Conservation (phyloP, 768 basidiomycete genomes). For the Lactifluus pinguis region DNA sequence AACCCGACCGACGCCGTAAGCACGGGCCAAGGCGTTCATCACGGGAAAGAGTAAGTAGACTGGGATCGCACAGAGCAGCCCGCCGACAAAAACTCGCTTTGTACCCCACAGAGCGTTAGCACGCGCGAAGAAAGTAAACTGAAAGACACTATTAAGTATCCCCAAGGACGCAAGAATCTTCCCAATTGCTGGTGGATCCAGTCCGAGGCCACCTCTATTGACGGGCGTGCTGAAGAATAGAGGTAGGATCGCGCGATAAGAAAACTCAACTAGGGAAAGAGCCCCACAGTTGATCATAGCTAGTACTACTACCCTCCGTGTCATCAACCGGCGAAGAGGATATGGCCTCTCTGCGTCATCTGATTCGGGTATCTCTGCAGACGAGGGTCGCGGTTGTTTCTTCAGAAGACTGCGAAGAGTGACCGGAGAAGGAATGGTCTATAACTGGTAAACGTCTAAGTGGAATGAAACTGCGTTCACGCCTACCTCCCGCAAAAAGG, state of each 20-base stretch:
- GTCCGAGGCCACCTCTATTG: constrained; percentile 57
- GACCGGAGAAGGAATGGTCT: constrained; percentile 14
- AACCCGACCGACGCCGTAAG: too few relatives aligned
- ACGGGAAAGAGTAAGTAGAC: too few relatives aligned
- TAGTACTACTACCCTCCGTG: constrained; percentile 36
- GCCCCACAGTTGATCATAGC: constrained; percentile 57
- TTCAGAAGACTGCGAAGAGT: constrained; percentile 8
- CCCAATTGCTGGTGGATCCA: too few relatives aligned
- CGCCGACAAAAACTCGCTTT: constrained; percentile 40
- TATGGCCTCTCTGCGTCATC: constrained; percentile 22
- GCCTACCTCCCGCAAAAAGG: constrained; percentile 13
- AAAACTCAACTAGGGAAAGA: constrained; percentile 58
- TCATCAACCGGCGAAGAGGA: too few relatives aligned
- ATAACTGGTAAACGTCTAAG: constrained; percentile 22
- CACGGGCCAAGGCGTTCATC: too few relatives aligned
- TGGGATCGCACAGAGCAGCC: too few relatives aligned
- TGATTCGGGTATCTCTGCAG: not conserved
- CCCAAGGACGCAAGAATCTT: constrained; percentile 37
- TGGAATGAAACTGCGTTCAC: too few relatives aligned
- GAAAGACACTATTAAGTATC: constrained; percentile 53
- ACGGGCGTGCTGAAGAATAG: constrained; percentile 44
- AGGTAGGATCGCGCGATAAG: constrained; percentile 37
- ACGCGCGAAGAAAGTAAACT: constrained; percentile 57
- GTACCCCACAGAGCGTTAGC: constrained; percentile 54
- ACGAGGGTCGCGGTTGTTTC: not conserved